phyloP scores from a whole-genome alignment of 1,284 basidiomycete genomes.

The Entoloma clypeatum region DNA sequence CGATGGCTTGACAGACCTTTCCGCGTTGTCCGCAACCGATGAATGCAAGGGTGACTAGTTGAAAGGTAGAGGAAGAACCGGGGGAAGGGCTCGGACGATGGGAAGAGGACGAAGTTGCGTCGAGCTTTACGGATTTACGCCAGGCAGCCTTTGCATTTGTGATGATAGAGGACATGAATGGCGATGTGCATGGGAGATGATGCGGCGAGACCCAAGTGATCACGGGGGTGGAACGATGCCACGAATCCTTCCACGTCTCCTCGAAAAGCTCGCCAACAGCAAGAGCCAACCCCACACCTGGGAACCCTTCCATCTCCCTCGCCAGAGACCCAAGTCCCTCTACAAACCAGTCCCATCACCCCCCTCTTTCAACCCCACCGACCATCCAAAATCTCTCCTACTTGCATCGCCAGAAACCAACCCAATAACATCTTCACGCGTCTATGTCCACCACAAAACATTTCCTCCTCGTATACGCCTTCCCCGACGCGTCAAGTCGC shows the following conservation, averaged over 20 bases:
- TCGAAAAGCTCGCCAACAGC: conserved; percentile 36
- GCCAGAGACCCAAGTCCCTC: conserved; percentile 30
- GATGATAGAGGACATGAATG: conserved; percentile 32
- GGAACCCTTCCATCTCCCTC: conserved; percentile 16
- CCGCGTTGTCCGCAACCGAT: conserved; percentile 83
- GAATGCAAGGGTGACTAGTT: conserved; percentile 48
- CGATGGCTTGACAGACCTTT: conserved; percentile 41
- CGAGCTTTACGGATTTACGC: conserved; percentile 29
- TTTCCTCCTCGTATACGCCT: conserved; percentile 46
- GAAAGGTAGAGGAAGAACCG: conserved; percentile 11
- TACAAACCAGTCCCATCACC: conserved; percentile 32
- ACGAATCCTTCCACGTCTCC: conserved; percentile 61
- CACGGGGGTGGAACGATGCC: conserved; percentile 41
- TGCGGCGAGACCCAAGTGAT: not conserved
- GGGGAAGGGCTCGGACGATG: conserved; percentile 17
- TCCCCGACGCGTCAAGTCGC: conserved; percentile 23
- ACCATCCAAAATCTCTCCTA: conserved; percentile 53
- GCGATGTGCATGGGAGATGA: too few relatives aligned
- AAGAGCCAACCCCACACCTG: conserved; percentile 9
- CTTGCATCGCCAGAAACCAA: conserved; percentile 41
- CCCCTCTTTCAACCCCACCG: conserved; percentile 41
- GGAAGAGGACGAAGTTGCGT: conserved; percentile 11
- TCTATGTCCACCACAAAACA: conserved; percentile 52
- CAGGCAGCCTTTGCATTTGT: conserved; percentile 35
- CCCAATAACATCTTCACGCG: conserved; percentile 44